Evolutionary conservation across 23 red algal species (phyloP), one percentile per base, ranked within the genome.

Genomic region (Gracilaria domingensis): DNA sequence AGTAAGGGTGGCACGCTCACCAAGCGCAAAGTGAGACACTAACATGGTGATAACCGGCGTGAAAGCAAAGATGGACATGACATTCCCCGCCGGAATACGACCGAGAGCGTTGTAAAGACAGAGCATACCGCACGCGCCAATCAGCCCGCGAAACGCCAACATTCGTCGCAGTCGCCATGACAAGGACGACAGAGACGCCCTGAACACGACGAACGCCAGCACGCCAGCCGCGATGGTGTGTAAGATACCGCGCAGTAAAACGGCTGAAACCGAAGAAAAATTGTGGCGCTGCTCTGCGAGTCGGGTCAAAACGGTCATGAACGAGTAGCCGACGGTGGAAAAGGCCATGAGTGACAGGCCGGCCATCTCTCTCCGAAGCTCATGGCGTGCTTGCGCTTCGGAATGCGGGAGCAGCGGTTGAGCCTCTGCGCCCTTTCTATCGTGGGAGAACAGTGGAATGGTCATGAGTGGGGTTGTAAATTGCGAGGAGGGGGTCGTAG

Each of bases 1-100:
- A 7, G 80, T 21, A 8, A 24, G 23, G 20, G 69, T 61, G 21
- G 78, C 35, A 23, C 16, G 50, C 53, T 89, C 86, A 13, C 71
- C n/a, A 11, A 89, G 53, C n/a, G 80, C 28, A 21, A 89, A 29
- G 42, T 60, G 51, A 32, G 86, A 89, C 8, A 80, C 54, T 11
- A 29, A 21, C 71, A 89, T 80, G 35, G 86, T 89, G 18, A 89
- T 62, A 24, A 80, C 54, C 17, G 86, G 86, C 50, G 44, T n/a
- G 36, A 77, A 80, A 36, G 72, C 53, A 58, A 89, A 89, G 29
- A 89, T 89, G 69, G 70, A 62, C 23, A 89, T 89, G 17, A 71
- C 51, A 8, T 89, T 70, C 11, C 86, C 86, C 17, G 72, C 72
- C 35, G 86, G 72, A 66, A 89, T 67, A 35, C 47, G 28, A 25